phyloP scores from a whole-genome alignment of 208 protist species.

The Leishmania major region DNA sequence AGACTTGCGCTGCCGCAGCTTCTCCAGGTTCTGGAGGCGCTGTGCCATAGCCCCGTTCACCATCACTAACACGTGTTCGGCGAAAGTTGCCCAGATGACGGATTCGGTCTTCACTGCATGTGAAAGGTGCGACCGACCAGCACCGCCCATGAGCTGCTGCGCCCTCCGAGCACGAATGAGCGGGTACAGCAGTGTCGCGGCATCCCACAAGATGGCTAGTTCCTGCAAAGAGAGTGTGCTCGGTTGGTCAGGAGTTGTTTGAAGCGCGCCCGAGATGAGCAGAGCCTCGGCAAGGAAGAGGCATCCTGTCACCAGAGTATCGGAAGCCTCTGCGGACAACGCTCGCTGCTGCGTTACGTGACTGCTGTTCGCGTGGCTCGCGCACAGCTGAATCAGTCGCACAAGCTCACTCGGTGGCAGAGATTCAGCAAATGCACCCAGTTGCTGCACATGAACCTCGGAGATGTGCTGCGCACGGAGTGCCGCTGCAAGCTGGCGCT shows the following conservation, averaged over 20 bases:
- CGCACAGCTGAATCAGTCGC: constrained; percentile 48
- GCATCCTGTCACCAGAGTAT: constrained; percentile 43
- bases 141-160: constrained; percentile 2
- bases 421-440: constrained; percentile 30
- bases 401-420: constrained; percentile 42
- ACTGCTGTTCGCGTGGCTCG: constrained; percentile 6
- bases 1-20: constrained; percentile 16
- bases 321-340: constrained; percentile 3
- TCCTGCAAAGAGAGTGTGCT: constrained; percentile 29
- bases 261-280: constrained; percentile 28
- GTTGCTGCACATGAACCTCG: constrained; percentile 34
- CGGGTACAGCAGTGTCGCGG: constrained; percentile 48
- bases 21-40: constrained; percentile 21
- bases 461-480: constrained; percentile 56
- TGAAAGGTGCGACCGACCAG: neutral
- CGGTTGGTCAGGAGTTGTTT: neutral
- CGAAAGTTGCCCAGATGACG: constrained; percentile 28
- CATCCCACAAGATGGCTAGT: constrained; percentile 43
- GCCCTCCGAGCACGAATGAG: constrained; percentile 32
- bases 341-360: neutral
- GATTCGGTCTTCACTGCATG: constrained; percentile 16
- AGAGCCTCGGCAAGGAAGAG: constrained; percentile 63
- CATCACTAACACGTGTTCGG: constrained; percentile 19
- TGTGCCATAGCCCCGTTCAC: constrained; percentile 26
- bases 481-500: constrained; percentile 66